Evolutionary conservation across 2,329 filamentous ascomycete genomes (phyloP), one percentile per base, ranked within the genome.

Genomic region (Xylariaceae sp.): DNA sequence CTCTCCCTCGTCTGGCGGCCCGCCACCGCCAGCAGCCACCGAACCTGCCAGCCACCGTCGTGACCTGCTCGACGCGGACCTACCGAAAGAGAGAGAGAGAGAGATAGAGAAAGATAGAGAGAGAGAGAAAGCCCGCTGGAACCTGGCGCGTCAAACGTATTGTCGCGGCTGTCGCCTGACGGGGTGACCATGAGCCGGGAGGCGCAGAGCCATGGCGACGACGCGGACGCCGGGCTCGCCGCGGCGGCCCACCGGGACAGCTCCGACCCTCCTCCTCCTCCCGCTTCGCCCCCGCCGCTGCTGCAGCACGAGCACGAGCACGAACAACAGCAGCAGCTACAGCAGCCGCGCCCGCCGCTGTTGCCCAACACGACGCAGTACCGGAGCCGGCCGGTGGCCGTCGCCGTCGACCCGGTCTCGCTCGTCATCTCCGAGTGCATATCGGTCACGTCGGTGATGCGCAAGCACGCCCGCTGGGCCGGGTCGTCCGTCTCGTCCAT

Each of bases 351-450:
- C n/a, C n/a, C n/a, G n/a, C 24, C 24, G 24, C 5, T 11, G 5
- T 14, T n/a, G 24, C 24, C 24, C 15, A 11, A n/a, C 24, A 13
- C 71, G 43, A 74, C 75, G 64, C 68, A 74, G 46, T 77, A 77
- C 49, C 65, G 73, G 50, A 76, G 68, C 50, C 70, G 72, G 13
- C 73, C 73, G 5, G 70, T 89, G 19, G 77, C 84, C 21, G 86
- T 94, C 42, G 86, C 89, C 27, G 83, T 94, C 46, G 86, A 94
- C 53, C 88, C 89, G 2, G 81, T 94, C 37, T 89, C 88, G 31
- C 69, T 98, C 50, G 88, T 98, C 45, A 94, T 94, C 43, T 94
- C 90, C 61, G 92, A 98, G 79, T 98, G 92, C 61, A 96, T 96
- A 56, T 90, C 89, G 29, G 90, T 98, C 64, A 96, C 92, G 11